Conservation (phyloP, 768 basidiomycete genomes). For the Mycena metata region DNA sequence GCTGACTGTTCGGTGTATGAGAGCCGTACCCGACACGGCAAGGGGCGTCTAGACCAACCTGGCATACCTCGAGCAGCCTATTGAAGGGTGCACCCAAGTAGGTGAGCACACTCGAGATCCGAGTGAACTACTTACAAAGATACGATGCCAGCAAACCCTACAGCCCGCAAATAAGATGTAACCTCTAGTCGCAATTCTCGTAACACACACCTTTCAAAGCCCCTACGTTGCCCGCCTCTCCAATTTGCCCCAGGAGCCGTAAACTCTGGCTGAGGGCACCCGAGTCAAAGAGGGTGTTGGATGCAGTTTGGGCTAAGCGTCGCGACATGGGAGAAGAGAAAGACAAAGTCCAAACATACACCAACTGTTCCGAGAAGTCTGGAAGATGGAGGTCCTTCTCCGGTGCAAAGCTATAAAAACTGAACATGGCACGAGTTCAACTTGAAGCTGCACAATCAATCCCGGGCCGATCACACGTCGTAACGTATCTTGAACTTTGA, state of each 20-base stretch:
- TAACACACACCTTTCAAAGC: conserved; percentile 32
- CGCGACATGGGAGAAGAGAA: conserved; percentile 19
- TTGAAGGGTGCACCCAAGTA: conserved; percentile 2
- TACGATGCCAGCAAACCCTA: conserved; percentile 34
- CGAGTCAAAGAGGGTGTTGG: conserved; percentile 20
- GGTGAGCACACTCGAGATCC: too few relatives aligned
- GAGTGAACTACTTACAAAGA: conserved; percentile 18
- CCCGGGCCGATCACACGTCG: too few relatives aligned
- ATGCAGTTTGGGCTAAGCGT: conserved; percentile 26
- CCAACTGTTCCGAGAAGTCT: too few relatives aligned
- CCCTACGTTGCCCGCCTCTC: conserved; percentile 26
- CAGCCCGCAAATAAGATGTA: not conserved
- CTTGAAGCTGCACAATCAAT: too few relatives aligned
- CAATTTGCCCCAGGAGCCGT: conserved; percentile 25
- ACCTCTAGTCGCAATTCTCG: not conserved
- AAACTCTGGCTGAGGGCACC: conserved; percentile 31
- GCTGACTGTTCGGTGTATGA: conserved; percentile 19
- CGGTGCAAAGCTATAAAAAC: not conserved
- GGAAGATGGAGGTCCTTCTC: too few relatives aligned
- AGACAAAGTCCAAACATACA: too few relatives aligned
- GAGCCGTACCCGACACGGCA: too few relatives aligned
- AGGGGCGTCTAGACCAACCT: conserved; percentile 18
- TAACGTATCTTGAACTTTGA: too few relatives aligned
- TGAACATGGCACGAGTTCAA: too few relatives aligned
- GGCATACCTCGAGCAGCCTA: conserved; percentile 34